Base-by-base conservation (phyloP, 768 basidiomycete species). In the Myochromella boudieri region DNA sequence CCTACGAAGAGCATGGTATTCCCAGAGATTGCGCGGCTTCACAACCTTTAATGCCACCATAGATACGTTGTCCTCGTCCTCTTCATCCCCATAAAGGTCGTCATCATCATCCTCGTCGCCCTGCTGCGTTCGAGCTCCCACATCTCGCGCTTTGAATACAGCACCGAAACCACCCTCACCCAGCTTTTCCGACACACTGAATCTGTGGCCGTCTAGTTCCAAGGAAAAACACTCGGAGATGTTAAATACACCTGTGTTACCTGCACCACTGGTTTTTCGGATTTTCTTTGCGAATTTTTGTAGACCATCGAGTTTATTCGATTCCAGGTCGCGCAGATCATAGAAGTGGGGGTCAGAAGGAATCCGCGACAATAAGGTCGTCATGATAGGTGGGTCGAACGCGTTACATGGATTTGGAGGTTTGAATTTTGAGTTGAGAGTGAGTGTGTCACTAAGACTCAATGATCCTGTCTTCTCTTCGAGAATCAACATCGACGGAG, bases 121-220 rank as follows among this genome's bases (percentile, higher is more conserved):
- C n/a, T n/a, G n/a, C 3, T 75, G 74, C 2, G 76, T 72, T 51
- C 60, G 69, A 22, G 69, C 67, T 6, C 80, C 74, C 9, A 77
- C 66, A 60, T 84, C 77, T 45, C 78, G 76, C 3, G 89, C 91
- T 51, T 86, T 80, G 72, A 95, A 99, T n/a, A 99, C 97, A 3
- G 87, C 80, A 2, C 95, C 97, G 57, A 95, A 99, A 0, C 95
- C 92, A 4, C 97, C 97, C 68, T 99, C 97, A 14, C 97, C 97
- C 18, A 99, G 75, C 64, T 98, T 99, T 51, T 87, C 87, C 3
- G 75, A 69, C 3, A 97, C 81, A 43, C 77, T 78, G 59, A 88
- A 92, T 42, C 70, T 71, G 48, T 77, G 78, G 3, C 76, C 84
- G 36, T 74, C 74, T n/a, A 97, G 69, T 14, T 67, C 69, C 32